These are phyloP conservation scores for Talaromyces sp. DNA, from an alignment of 2,329 filamentous ascomycete genomes.

Conservation along the genomic window DNA sequence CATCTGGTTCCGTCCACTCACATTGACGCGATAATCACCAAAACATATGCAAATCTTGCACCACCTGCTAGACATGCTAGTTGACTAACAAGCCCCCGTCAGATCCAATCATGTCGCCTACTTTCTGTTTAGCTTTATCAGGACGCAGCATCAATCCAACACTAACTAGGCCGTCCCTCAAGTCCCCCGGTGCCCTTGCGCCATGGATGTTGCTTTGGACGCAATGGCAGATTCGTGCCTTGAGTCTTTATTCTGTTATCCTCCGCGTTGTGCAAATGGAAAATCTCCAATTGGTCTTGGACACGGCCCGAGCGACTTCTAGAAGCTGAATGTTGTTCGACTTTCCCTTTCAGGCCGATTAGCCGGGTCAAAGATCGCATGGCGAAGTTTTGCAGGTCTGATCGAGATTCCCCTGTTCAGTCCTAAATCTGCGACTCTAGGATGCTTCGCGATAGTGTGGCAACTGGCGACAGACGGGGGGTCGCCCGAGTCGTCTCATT, in stretches of 20 bases:
- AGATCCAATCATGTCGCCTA: neutral
- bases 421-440: neutral
- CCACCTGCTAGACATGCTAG: neutral
- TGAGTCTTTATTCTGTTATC: neutral
- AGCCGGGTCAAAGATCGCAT: neutral
- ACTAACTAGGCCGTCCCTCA: neutral
- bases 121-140: neutral
- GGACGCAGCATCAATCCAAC: neutral
- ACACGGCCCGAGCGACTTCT: neutral
- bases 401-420: neutral
- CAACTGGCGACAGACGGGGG: neutral
- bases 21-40: conserved; percentile 3
- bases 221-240: neutral
- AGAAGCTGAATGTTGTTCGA: neutral
- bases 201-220: conserved; percentile 1
- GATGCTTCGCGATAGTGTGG: neutral
- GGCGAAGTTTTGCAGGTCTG: neutral
- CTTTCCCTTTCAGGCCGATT: neutral
- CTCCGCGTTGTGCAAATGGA: neutral
- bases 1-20: conserved; percentile 14
- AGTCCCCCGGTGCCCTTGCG: neutral
- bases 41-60: conserved; percentile 5
- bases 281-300: neutral
- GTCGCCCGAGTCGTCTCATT: neutral
- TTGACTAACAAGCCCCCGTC: neutral